Evolutionary conservation across 768 basidiomycete species (phyloP), one percentile per base, ranked within the genome.

Genomic region (Russula griseocarnosa): DNA sequence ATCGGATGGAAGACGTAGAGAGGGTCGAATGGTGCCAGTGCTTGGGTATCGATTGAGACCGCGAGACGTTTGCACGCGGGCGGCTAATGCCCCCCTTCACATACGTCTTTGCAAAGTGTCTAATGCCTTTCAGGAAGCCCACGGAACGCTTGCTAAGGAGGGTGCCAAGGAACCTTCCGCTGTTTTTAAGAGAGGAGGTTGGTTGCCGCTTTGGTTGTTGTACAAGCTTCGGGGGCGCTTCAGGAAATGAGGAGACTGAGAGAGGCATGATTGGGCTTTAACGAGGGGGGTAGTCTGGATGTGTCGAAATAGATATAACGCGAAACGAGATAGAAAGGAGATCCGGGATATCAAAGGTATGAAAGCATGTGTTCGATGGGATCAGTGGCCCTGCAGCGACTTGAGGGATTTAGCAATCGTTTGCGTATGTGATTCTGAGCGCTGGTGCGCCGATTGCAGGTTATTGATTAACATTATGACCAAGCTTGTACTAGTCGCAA

Each of bases 241-340:
- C 68, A 1, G 68, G 68, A 56, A 69, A 69, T 3, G 67, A 69
- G 22, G 66, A 67, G 62, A 67, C 66, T 20, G 66, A 60, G 54
- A 67, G 68, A 18, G 66, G 40, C 68, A 67, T 69, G 22, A 28
- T 7, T 9, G 46, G 50, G 20, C 22, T 36, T 36, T 13, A 26
- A 24, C n/a, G 49, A 30, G 20, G 13, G 16, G 10, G 6, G 24
- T 0, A 13, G 36, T 36, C 13, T 13, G 36, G 36, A 13, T 13
- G 34, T 4, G 24, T 59, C 18, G 57, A 28, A 8, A 32, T 11
- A 42, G 22, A 40, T 49, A 34, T 40, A 40, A 40, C 1, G 28
- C 32, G 26, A 55, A 49, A 34, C 20, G 36, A 42, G 44, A 26
- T 18, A 14, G n/a, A 40, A 46, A 38, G 22, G 26, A 49, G 8